Base-by-base conservation (phyloP, 805 yeast genomes). In the Vanderwaltozyma verrucispora region DNA sequence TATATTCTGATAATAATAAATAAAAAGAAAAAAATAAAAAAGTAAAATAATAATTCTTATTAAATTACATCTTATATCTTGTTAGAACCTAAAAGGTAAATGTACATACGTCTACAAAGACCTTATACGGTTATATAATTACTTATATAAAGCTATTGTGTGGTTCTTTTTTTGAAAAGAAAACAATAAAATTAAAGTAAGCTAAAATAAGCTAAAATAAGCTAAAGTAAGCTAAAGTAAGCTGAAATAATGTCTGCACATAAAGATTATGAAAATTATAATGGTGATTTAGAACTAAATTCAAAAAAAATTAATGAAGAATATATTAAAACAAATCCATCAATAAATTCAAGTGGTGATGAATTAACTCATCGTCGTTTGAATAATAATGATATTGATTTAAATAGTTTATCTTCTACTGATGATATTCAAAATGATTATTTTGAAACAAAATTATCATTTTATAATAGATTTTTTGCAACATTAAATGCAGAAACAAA, bases 401-500 rank as follows among this genome's bases (percentile, higher is more conserved):
- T 27, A 15, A 25, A 27, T 27, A 25, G 27, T 5, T 24, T 24
- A 24, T 8, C 27, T 24, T 33, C 36, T 3, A 28, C 36, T 2
- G 21, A 17, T 28, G 32, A 28, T 14, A 27, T 27, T 21, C n/a
- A 24, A 32, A 18, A 37, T 19, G 41, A 33, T 28, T 27, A 28
- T 23, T 25, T 33, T 23, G 33, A 36, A 32, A 46, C 53, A 3
- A 47, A 43, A 33, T 28, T 51, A 8, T 43, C 51, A 26, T 49
- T 43, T 36, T 30, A 55, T 19, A 47, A 52, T 42, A 54, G 45
- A 32, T 2, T 61, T 4, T 51, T 53, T 11, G 42, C 47, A 19
- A 40, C 41, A 8, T 30, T 61, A 19, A 59, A 62, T 35, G 72
- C 71, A 26, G 86, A 79, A 56, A 68, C 72, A 17, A 74, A 81